These are phyloP conservation scores for Cyberlindnera samutprakarnensis DNA, from an alignment of 805 yeast genomes.

Conservation along the genomic window DNA sequence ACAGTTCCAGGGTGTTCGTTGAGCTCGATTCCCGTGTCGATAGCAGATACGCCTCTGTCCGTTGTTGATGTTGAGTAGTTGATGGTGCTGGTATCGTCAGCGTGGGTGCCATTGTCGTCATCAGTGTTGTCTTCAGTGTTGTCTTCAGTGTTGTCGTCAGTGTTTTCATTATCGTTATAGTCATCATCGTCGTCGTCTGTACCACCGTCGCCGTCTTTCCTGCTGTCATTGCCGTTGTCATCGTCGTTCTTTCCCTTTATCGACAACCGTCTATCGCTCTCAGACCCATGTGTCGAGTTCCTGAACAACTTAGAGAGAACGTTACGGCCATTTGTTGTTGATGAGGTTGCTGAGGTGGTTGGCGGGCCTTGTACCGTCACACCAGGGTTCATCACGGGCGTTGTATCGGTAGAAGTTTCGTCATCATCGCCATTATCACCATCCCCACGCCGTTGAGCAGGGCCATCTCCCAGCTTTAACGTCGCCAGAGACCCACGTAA, in stretches of 20 bases:
- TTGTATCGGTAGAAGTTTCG: no score
- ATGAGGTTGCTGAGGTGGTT: no score
- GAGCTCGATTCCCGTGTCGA: constrained; percentile 5
- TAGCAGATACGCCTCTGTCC: constrained; percentile 3
- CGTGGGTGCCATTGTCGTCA: constrained; percentile 4
- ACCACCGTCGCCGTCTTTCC: no score
- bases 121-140: constrained; percentile 4
- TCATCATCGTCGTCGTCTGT: constrained; percentile 9
- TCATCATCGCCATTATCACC: no score
- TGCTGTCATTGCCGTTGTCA: constrained; percentile 1
- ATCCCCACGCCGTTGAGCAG: not conserved
- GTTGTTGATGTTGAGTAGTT: no score
- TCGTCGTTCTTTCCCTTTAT: not conserved
- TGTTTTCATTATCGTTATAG: constrained; percentile 8
- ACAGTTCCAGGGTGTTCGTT: constrained; percentile 6
- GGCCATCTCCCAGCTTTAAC: constrained; percentile 4
- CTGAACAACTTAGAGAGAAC: constrained; percentile 20
- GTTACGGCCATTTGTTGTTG: constrained; percentile 10
- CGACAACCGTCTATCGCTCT: constrained; percentile 2
- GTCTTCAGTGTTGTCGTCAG: constrained; percentile 3
- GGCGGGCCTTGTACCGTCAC: no score
- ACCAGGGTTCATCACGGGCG: no score
- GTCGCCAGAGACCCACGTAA: constrained; percentile 10
- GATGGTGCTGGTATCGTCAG: constrained; percentile 6
- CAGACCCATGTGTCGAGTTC: constrained; percentile 15